Conservation (phyloP, 148 eudicot species). For the Rhododendron mucronatum region DNA sequence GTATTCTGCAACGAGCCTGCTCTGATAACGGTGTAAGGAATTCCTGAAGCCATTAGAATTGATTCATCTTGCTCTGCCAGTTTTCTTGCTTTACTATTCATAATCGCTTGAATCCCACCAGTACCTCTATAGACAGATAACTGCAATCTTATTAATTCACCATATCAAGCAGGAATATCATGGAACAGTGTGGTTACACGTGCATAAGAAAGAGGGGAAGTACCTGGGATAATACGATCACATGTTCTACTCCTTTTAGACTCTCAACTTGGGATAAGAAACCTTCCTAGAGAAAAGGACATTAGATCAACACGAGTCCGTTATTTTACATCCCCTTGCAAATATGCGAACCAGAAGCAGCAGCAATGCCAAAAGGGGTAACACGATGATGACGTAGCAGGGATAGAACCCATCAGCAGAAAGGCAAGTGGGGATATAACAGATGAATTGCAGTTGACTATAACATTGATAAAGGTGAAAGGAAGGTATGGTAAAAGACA, state of each 20-base stretch:
- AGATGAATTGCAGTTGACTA: neutral
- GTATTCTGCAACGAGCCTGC: conserved; percentile 53
- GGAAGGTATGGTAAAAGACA: neutral
- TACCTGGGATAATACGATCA: conserved; percentile 86
- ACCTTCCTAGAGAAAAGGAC: conserved; percentile 60
- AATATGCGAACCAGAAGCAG: neutral
- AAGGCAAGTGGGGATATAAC: neutral
- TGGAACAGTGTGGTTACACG: neutral
- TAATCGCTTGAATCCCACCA: conserved; percentile 72
- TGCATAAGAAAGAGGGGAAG: conserved; percentile 3
- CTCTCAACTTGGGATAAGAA: conserved; percentile 51
- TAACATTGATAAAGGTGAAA: neutral
- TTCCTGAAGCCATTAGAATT: conserved; percentile 41
- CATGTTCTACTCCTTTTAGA: conserved; percentile 67
- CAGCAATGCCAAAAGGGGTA: neutral
- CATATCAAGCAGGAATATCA: conserved; percentile 20
- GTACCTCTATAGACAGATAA: conserved; percentile 79
- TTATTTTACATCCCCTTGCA: neutral
- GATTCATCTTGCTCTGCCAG: conserved; percentile 80
- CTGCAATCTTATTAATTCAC: conserved; percentile 63
- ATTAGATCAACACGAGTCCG: neutral
- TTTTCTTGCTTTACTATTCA: conserved; percentile 65
- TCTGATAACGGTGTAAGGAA: conserved; percentile 84
- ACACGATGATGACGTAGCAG: neutral
- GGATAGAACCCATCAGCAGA: neutral